Evolutionary conservation across 306 rosid species (phyloP).

Genomic region (Fragaria ananassa): DNA sequence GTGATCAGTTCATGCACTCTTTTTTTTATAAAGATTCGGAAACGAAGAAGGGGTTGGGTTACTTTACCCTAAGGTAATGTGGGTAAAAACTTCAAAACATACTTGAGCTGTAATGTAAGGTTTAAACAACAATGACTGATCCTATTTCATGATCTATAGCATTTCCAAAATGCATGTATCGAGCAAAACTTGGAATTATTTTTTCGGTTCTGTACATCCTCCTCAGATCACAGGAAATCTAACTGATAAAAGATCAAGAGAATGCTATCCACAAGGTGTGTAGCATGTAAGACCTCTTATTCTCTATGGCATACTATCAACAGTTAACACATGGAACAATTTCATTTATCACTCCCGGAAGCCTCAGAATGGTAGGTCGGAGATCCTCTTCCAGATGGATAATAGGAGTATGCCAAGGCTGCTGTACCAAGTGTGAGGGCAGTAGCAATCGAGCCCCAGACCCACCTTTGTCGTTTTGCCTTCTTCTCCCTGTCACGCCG

Average conservation of each 20-base stretch:
- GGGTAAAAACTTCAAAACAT: neutral
- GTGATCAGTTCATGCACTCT: too few species aligned
- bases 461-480: constrained; percentile 73
- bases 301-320: constrained; percentile 26
- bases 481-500: constrained; percentile 71
- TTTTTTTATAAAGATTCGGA: too few species aligned
- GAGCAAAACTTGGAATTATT: constrained; percentile 23
- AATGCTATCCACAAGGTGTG: constrained; percentile 33
- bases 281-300: constrained; percentile 46
- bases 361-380: constrained; percentile 25
- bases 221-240: constrained; percentile 33
- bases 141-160: constrained; percentile 21
- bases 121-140: constrained; percentile 16
- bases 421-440: constrained; percentile 60
- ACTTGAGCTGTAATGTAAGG: neutral
- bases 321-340: constrained; percentile 25
- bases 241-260: constrained; percentile 29
- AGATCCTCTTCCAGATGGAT: constrained; percentile 49
- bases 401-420: constrained; percentile 73
- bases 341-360: constrained; percentile 42
- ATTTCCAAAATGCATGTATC: constrained; percentile 18
- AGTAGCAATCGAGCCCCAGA: constrained; percentile 80
- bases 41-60: neutral
- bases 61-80: neutral
- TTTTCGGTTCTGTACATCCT: constrained; percentile 37